phyloP scores from a whole-genome alignment of 2,329 filamentous ascomycete genomes.

The Penicillium sp. region DNA sequence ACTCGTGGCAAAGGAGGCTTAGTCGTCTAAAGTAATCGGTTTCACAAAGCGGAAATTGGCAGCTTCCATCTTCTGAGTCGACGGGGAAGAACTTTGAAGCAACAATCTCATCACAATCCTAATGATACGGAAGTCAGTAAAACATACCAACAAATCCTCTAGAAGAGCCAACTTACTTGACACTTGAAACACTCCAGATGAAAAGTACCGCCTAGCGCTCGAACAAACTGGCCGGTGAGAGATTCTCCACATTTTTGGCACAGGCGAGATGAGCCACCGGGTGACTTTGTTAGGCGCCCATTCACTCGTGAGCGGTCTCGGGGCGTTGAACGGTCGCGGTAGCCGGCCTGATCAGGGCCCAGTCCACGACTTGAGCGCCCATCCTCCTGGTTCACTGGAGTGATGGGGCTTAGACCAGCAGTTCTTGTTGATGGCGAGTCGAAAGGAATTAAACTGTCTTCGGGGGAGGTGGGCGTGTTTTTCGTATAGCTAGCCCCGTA shows the following conservation, averaged over 20 bases:
- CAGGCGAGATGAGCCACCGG: slow-evolving; percentile 49
- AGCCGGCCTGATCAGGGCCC: slow-evolving; percentile 34
- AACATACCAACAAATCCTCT: slow-evolving; percentile 4
- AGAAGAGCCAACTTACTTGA: slow-evolving; percentile 61
- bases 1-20: slow-evolving; percentile 86
- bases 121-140: slow-evolving; percentile 24
- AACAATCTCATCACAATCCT: slow-evolving; percentile 97
- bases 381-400: slow-evolving; percentile 31
- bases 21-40: slow-evolving; percentile 95
- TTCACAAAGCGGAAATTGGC: slow-evolving; percentile 92
- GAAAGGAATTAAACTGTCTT: slow-evolving; percentile 37
- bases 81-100: slow-evolving; percentile 99
- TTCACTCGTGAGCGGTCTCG: slow-evolving; percentile 40
- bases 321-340: slow-evolving; percentile 35
- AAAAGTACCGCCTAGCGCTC: slow-evolving; percentile 88
- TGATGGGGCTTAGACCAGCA: slow-evolving; percentile 24
- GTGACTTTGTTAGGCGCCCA: slow-evolving; percentile 40
- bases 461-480: slow-evolving; percentile 43
- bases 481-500: slow-evolving; percentile 37
- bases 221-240: slow-evolving; percentile 92
- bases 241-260: slow-evolving; percentile 85
- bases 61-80: slow-evolving; percentile 78
- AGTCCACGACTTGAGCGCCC: slow-evolving; percentile 31
- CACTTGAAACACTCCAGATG: slow-evolving; percentile 98
- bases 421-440: slow-evolving; percentile 38